Conservation (phyloP, 176 grass and related monocot species). For the Cenchrus fungigraminus region DNA sequence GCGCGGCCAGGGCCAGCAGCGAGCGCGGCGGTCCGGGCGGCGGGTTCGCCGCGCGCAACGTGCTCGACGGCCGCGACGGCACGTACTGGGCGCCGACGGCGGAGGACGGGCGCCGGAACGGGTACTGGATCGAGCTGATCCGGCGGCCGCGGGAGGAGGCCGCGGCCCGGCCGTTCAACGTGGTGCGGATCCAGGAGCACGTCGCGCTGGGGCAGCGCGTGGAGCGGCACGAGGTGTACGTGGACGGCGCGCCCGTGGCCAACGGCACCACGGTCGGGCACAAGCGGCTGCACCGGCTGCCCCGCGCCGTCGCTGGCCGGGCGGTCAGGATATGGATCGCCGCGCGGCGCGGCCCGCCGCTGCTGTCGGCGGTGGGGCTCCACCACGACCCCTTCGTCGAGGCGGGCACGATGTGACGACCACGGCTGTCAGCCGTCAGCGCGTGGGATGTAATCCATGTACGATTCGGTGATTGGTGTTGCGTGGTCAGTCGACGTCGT, state of each 20-base stretch:
- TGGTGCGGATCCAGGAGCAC: slow-evolving; percentile 81
- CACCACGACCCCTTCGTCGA: slow-evolving; percentile 70
- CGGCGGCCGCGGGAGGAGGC: neutral
- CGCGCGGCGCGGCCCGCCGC: slow-evolving; percentile 57
- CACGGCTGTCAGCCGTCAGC: neutral
- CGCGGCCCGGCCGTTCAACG: slow-evolving; percentile 52
- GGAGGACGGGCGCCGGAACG: slow-evolving; percentile 26
- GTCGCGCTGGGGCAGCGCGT: slow-evolving; percentile 86
- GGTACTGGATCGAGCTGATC: slow-evolving; percentile 79
- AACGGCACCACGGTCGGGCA: slow-evolving; percentile 80
- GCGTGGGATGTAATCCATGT: neutral
- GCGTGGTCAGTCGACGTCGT: neutral
- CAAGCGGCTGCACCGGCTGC: slow-evolving; percentile 89
- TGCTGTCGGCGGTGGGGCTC: slow-evolving; percentile 77
- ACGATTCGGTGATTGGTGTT: neutral
- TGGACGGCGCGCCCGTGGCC: slow-evolving; percentile 55
- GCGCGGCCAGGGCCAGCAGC: slow-evolving; percentile 64
- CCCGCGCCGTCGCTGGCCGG: slow-evolving; percentile 36
- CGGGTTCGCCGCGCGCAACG: slow-evolving; percentile 55
- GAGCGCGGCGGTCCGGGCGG: slow-evolving; percentile 57
- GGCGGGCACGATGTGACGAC: slow-evolving; percentile 18
- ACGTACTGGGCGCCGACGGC: slow-evolving; percentile 75
- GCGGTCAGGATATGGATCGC: slow-evolving; percentile 68
- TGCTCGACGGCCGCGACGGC: slow-evolving; percentile 67
- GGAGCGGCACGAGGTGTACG: slow-evolving; percentile 60